Base-by-base conservation (phyloP, 2,329 filamentous ascomycete genomes). In the Lecanicillium sp. region DNA sequence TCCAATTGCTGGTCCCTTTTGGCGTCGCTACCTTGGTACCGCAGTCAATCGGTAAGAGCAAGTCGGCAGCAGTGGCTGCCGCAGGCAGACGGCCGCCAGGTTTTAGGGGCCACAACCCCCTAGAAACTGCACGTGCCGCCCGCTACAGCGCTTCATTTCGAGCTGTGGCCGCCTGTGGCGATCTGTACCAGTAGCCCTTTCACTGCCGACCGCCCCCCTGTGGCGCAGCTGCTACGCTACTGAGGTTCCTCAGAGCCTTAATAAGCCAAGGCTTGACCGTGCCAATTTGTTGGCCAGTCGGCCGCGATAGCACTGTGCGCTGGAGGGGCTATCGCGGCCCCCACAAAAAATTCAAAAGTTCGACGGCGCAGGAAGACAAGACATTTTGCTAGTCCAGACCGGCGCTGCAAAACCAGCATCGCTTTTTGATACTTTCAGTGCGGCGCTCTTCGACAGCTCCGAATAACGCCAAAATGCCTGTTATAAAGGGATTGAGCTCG, bases 391-490 rank as follows among this genome's bases (percentile, higher is more conserved):
- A 21, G 29, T 27, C 27, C 20, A 48, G 26, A 37, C 30, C 29
- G 30, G 15, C 12, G 12, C 24, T 23, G 45, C 45, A 48, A 41
- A 41, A 35, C 38, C 35, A 27, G 45, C 37, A 20, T 27, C n/a
- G 33, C 27, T 37, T 39, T 37, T 49, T 38, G 21, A 38, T 38
- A 44, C 20, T 12, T 44, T 8, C 21, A 12, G 20, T 36, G 30
- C 15, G 17, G 26, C 26, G 15, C 26, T 49, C 32, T 35, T 48
- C 26, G 23, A 42, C 27, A n/a, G 30, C 30, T 26, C 17, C 36
- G 12, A 20, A 19, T 29, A 21, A 20, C 10, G 19, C 15, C 54
- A 63, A 54, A 11, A 82, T 82, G 78, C 75, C 78, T n/a, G 69
- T 77, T 21, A 58, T 81, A 23, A 67, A 69, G 55, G 67, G 70